phyloP scores from a whole-genome alignment of 495 filamentous ascomycete genomes.

The Aspergillus campestris region DNA sequence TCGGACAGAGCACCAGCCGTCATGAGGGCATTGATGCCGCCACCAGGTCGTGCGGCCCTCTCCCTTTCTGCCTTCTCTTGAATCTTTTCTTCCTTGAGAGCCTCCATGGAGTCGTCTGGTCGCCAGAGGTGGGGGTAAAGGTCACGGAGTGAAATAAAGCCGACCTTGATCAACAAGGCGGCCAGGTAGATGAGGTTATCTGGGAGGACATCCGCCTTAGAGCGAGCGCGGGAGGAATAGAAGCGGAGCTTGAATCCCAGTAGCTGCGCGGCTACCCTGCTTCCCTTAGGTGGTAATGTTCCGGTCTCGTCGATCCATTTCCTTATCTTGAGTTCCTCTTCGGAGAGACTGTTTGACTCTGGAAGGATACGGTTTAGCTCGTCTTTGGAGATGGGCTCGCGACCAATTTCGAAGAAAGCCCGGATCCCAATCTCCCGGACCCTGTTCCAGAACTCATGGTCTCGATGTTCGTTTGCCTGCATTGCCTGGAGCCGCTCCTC shows the following conservation, averaged over 20 bases:
- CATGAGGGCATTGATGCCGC: conserved; percentile 74
- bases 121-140: conserved; percentile 92
- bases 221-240: conserved; percentile 69
- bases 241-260: conserved; percentile 97
- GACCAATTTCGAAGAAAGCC: conserved; percentile 84
- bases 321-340: conserved; percentile 44
- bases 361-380: conserved; percentile 39
- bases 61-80: conserved; percentile 78
- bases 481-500: conserved; percentile 52
- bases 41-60: conserved; percentile 51
- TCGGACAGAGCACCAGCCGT: conserved; percentile 83
- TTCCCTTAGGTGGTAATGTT: conserved; percentile 76
- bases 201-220: conserved; percentile 62
- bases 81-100: conserved; percentile 52
- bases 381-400: conserved; percentile 42
- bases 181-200: conserved; percentile 87
- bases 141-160: conserved; percentile 91
- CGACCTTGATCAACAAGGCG: conserved; percentile 89
- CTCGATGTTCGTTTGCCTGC: conserved; percentile 49
- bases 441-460: conserved; percentile 71
- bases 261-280: conserved; percentile 83
- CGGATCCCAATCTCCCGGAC: conserved; percentile 66
- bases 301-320: conserved; percentile 72
- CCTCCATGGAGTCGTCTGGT: conserved; percentile 71
- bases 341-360: conserved; percentile 27